A percentile compares a stretch with the other conserved stretches of the same genome.
Evolutionary conservation across 352 stramenopile genomes (phyloP).

Genomic region (Globisporangium alternatum): DNA sequence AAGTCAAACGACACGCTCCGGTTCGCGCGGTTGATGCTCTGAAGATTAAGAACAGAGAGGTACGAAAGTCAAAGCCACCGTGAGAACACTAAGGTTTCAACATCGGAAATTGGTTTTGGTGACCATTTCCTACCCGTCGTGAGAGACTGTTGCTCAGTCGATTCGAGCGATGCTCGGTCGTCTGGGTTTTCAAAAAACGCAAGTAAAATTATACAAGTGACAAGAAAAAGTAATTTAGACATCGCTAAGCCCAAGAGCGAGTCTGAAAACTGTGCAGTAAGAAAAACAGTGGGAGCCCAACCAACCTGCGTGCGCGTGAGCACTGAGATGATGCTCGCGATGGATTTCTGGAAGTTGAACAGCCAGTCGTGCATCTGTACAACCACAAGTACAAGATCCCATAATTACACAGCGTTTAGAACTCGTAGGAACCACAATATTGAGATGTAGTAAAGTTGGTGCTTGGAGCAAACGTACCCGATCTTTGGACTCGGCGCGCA

Average conservation of each 20-base stretch:
- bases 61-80: not conserved
- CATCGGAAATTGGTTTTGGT: not conserved
- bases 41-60: constrained; percentile 8
- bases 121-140: constrained; percentile 37
- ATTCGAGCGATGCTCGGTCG: constrained; percentile 44
- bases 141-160: constrained; percentile 50
- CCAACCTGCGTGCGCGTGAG: constrained; percentile 58
- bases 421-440: not conserved
- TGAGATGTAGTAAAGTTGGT: not conserved
- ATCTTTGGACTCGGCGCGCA: constrained; percentile 81
- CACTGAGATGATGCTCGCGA: constrained; percentile 81
- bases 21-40: constrained; percentile 69
- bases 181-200: constrained; percentile 11
- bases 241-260: not conserved
- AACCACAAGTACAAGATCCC: not conserved
- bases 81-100: not conserved
- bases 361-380: constrained; percentile 86
- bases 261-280: not conserved
- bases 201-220: not conserved
- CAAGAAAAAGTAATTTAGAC: not conserved
- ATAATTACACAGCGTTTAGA: constrained; percentile 33
- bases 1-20: constrained; percentile 78
- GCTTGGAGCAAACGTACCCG: constrained; percentile 32
- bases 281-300: not conserved
- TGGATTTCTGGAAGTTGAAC: constrained; percentile 89